A percentile compares a stretch with the other conserved stretches of the same genome.
phyloP scores from a whole-genome alignment of 2,329 filamentous ascomycete species.

The Colletotrichum acutatum region DNA sequence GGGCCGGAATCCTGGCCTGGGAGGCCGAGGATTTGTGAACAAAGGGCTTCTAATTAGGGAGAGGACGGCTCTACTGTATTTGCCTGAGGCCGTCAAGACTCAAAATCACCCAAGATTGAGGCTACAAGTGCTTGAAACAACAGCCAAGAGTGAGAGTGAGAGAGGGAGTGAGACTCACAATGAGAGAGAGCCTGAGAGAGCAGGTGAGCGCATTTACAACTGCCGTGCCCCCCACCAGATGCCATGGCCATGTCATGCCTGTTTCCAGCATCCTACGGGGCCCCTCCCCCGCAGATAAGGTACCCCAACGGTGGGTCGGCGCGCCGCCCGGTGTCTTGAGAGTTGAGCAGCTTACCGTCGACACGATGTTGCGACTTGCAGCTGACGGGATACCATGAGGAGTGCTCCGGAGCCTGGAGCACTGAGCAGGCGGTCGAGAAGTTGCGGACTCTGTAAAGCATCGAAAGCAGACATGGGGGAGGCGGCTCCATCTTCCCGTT shows the following conservation, averaged over 20 bases:
- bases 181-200: background rate
- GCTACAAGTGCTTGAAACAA: background rate
- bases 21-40: background rate
- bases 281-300: conserved; percentile 29
- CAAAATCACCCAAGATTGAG: background rate
- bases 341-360: background rate
- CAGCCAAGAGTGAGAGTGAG: background rate
- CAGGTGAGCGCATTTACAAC: conserved; percentile 13
- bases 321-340: background rate
- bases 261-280: conserved; percentile 9
- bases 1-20: background rate
- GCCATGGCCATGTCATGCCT: conserved; percentile 23
- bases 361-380: background rate
- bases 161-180: background rate
- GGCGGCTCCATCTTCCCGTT: background rate
- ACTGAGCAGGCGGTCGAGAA: background rate
- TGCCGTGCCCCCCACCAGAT: conserved; percentile 30
- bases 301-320: conserved; percentile 9
- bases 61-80: too few relatives aligned
- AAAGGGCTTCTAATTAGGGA: background rate
- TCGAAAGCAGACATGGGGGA: background rate
- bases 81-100: background rate
- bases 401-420: background rate
- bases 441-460: too few relatives aligned
- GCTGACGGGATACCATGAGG: background rate